phyloP scores from a whole-genome alignment of 2,329 filamentous ascomycete species.

The Aspergillus sojae region DNA sequence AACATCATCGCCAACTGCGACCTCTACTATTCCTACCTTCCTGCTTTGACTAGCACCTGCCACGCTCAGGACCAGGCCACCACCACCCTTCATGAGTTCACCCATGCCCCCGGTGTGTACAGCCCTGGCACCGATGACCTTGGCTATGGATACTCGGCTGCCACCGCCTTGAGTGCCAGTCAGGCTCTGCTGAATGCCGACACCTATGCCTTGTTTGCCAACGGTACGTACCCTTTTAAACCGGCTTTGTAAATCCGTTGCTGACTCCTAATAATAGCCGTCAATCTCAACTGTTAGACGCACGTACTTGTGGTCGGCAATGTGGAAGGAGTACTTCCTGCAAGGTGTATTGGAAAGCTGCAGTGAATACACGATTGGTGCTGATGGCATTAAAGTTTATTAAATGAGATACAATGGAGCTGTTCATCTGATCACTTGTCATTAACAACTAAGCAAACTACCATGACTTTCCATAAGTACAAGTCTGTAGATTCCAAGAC shows the following conservation, averaged over 20 bases:
- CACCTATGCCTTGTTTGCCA: constrained; percentile 58
- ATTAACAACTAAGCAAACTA: no score
- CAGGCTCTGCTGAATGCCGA: constrained; percentile 68
- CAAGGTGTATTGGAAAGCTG: not conserved
- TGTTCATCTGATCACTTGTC: no score
- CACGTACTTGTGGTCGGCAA: no score
- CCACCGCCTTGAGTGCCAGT: constrained; percentile 47
- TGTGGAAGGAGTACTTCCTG: not conserved
- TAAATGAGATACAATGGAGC: no score
- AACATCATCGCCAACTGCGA: constrained; percentile 65
- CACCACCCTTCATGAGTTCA: constrained; percentile 67
- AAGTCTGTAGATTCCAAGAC: not conserved
- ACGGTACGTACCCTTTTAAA: constrained; percentile 36
- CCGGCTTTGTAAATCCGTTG: not conserved
- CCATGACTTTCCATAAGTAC: not conserved
- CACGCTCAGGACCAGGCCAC: constrained; percentile 68
- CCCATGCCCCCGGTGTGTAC: constrained; percentile 60
- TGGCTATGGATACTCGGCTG: constrained; percentile 59
- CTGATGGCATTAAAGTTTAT: not conserved
- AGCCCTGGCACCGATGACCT: constrained; percentile 62
- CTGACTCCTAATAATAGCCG: constrained; percentile 7
- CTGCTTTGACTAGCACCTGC: constrained; percentile 54
- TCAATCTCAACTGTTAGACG: constrained; percentile 17
- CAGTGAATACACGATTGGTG: not conserved
- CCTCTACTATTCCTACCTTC: constrained; percentile 57